phyloP scores from a whole-genome alignment of 306 rosid species.

The Heteromeles arbutifolia region DNA sequence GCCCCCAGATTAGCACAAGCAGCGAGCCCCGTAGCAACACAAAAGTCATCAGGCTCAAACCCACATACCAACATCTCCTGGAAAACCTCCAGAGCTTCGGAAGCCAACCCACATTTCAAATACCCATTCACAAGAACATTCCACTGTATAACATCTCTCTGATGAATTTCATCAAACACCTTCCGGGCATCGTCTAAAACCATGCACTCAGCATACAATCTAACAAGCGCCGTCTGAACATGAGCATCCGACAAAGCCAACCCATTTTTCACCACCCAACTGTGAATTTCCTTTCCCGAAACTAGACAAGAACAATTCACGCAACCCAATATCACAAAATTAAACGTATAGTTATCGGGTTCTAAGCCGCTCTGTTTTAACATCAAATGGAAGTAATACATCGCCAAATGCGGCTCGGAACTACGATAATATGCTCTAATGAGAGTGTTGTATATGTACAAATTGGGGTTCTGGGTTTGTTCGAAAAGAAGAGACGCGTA shows the following conservation, averaged over 20 bases:
- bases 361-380: background rate
- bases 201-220: constrained; percentile 14
- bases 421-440: constrained; percentile 24
- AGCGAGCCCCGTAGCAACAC: constrained; percentile 26
- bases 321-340: constrained; percentile 32
- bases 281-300: constrained; percentile 23
- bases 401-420: constrained; percentile 23
- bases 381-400: constrained; percentile 25
- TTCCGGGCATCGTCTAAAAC: constrained; percentile 24
- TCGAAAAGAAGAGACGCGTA: constrained; percentile 27
- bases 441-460: constrained; percentile 29
- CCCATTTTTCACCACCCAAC: constrained; percentile 33
- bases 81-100: constrained; percentile 24
- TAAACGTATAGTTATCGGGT: constrained; percentile 28
- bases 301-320: constrained; percentile 13
- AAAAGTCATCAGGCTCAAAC: constrained; percentile 30
- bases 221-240: constrained; percentile 26
- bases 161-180: constrained; percentile 40
- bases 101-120: constrained; percentile 21
- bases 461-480: constrained; percentile 22
- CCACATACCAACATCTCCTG: constrained; percentile 16
- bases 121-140: constrained; percentile 39
- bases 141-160: constrained; percentile 25
- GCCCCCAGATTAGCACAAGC: constrained; percentile 39
- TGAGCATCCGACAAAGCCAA: constrained; percentile 19